Evolutionary conservation across 495 filamentous ascomycete genomes (phyloP).

Genomic region (Terfezia boudieri): DNA sequence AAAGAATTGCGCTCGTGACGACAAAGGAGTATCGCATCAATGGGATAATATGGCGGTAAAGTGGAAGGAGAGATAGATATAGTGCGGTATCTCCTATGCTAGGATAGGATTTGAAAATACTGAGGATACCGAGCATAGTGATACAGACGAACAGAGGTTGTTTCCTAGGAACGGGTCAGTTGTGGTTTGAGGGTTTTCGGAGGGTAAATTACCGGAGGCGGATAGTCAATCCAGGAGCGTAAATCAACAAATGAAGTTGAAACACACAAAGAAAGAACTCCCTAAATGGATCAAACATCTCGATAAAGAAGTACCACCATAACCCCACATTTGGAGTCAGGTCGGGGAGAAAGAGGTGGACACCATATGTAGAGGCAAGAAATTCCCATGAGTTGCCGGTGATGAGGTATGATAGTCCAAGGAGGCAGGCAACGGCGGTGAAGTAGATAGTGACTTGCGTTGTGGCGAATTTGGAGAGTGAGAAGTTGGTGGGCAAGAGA

Average conservation of each 20-base stretch:
- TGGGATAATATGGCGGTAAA: slow-evolving; percentile 90
- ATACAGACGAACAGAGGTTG: slow-evolving; percentile 75
- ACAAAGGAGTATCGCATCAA: slow-evolving; percentile 89
- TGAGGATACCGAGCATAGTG: slow-evolving; percentile 63
- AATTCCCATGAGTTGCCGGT: slow-evolving; percentile 69
- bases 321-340: slow-evolving; percentile 85
- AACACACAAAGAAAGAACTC: slow-evolving; percentile 95
- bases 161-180: slow-evolving; percentile 9
- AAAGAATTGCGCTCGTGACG: slow-evolving; percentile 55
- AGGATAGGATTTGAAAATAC: slow-evolving; percentile 90
- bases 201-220: slow-evolving; percentile 32
- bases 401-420: slow-evolving; percentile 49
- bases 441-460: slow-evolving; percentile 27
- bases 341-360: slow-evolving; percentile 76
- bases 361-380: slow-evolving; percentile 68
- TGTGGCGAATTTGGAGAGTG: slow-evolving; percentile 25
- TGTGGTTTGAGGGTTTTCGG: neutral
- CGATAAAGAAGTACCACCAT: slow-evolving; percentile 99
- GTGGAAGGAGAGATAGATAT: slow-evolving; percentile 57
- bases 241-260: slow-evolving; percentile 80
- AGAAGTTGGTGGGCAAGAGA: neutral
- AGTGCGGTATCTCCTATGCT: slow-evolving; percentile 70
- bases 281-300: slow-evolving; percentile 97
- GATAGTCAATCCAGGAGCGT: slow-evolving; percentile 63
- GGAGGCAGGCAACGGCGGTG: slow-evolving; percentile 31